Evolutionary conservation across 2,329 filamentous ascomycete species (phyloP).

Genomic region (Penicillium sp.): DNA sequence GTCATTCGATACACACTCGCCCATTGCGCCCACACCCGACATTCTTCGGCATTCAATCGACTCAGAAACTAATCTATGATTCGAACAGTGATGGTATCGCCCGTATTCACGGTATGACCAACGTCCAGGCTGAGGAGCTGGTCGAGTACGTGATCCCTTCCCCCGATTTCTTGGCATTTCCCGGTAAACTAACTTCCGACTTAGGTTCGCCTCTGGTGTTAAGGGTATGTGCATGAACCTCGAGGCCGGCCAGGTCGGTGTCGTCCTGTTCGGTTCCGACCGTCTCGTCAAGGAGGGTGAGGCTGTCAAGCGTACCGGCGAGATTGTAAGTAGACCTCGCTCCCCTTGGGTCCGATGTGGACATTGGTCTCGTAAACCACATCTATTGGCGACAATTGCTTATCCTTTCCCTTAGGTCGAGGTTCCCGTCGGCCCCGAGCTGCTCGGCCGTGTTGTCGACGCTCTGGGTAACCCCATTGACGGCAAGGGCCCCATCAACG

Average conservation of each 20-base stretch:
- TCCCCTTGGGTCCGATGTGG: conserved; percentile 5
- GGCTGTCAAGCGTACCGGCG: conserved; percentile 98
- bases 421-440: conserved; percentile 83
- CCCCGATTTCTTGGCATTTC: conserved; percentile 14
- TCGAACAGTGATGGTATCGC: conserved; percentile 93
- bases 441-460: conserved; percentile 97
- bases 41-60: conserved; percentile 8
- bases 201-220: conserved; percentile 96
- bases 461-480: conserved; percentile 99
- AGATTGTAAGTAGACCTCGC: conserved; percentile 69
- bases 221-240: conserved; percentile 99
- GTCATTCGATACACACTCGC: conserved; percentile 24
- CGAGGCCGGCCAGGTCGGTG: conserved; percentile 99
- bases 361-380: conserved; percentile 3
- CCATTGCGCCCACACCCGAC: conserved; percentile 18
- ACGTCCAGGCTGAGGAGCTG: conserved; percentile 99
- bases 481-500: conserved; percentile 95
- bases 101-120: conserved; percentile 99
- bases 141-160: conserved; percentile 72
- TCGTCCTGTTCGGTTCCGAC: conserved; percentile 99
- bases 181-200: conserved; percentile 22
- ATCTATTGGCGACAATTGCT: conserved; percentile 6
- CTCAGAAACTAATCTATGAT: conserved; percentile 18
- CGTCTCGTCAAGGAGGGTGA: conserved; percentile 99
- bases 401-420: conserved; percentile 62